Conservation (phyloP, 179 eudicot species). For the Beta macrorhiza region DNA sequence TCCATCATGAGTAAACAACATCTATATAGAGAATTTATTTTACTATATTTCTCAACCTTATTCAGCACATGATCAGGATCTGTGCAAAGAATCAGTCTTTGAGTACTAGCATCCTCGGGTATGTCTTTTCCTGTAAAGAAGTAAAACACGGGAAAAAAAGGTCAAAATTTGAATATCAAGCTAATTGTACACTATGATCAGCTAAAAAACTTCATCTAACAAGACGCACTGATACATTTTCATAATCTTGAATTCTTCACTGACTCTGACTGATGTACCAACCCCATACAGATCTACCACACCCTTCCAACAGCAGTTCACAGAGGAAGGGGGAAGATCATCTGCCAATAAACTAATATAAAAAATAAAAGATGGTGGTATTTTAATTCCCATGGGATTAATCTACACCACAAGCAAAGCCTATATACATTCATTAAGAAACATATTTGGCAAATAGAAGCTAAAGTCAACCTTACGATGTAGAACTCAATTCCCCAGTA, state of each 20-base stretch:
- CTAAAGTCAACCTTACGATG: background rate
- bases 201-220: background rate
- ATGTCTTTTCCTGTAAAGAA: conserved; percentile 63
- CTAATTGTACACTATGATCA: background rate
- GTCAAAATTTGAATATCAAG: background rate
- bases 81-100: conserved; percentile 54
- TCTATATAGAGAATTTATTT: background rate
- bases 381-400: background rate
- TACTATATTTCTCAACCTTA: conserved; percentile 48
- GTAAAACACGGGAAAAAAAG: background rate
- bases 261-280: background rate
- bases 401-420: background rate
- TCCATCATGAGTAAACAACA: background rate
- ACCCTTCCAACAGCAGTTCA: background rate
- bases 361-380: background rate
- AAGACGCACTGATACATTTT: background rate
- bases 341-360: background rate
- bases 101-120: conserved; percentile 60
- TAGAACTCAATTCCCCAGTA: background rate
- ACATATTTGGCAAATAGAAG: background rate
- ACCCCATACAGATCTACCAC: background rate
- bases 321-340: background rate
- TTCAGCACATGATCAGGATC: conserved; percentile 65
- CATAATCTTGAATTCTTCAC: background rate
- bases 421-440: background rate